These are phyloP conservation scores for Daldinia eschscholtzii DNA, from an alignment of 2,329 filamentous ascomycete genomes.

Conservation along the genomic window DNA sequence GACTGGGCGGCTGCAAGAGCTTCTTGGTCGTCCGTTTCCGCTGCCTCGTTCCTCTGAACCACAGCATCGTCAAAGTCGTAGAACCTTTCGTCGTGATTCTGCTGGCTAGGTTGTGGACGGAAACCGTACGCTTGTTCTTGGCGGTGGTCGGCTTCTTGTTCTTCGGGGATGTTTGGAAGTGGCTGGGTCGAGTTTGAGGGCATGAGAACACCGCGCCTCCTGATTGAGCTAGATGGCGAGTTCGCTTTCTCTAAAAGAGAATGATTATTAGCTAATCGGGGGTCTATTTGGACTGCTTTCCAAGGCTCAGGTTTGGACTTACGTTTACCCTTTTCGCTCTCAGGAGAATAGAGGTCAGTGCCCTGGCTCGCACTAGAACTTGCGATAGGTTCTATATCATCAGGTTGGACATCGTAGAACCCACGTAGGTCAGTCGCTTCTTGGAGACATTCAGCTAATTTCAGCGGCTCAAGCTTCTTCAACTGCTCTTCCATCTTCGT, in stretches of 20 bases:
- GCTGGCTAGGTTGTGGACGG: too few relatives aligned
- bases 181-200: not conserved
- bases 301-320: not conserved
- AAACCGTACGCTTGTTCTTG: not conserved
- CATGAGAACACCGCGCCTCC: not conserved
- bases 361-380: not conserved
- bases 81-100: not conserved
- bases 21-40: not conserved
- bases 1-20: slow-evolving; percentile 6
- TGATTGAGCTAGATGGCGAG: not conserved
- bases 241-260: not conserved
- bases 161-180: not conserved
- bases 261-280: not conserved
- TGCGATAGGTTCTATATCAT: not conserved
- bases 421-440: slow-evolving; percentile 5
- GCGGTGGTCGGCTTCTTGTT: not conserved
- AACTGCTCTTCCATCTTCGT: not conserved
- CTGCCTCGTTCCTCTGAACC: slow-evolving; percentile 20
- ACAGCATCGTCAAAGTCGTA: slow-evolving; percentile 25
- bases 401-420: not conserved
- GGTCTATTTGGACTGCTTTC: not conserved
- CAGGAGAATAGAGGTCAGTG: too few relatives aligned
- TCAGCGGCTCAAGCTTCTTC: slow-evolving; percentile 12
- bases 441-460: slow-evolving; percentile 15
- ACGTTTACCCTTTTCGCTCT: slow-evolving; percentile 19